phyloP scores from a whole-genome alignment of 1,139 yeast species.

The Fermentozyma sake region DNA sequence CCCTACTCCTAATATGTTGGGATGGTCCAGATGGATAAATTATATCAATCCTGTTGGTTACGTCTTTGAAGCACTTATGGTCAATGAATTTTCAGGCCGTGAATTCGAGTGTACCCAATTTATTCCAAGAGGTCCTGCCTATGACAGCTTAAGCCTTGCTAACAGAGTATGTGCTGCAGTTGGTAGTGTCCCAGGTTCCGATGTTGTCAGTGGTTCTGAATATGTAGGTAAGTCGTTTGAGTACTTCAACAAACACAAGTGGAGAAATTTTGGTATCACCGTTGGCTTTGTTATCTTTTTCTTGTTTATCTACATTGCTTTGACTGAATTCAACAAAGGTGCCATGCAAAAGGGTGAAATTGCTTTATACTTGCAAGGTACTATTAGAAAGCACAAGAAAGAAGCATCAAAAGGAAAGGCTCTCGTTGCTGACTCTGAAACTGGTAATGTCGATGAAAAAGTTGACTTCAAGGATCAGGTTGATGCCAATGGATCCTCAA shows the following conservation, averaged over 20 bases:
- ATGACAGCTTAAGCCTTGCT: slow-evolving; percentile 31
- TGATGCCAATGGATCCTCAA: slow-evolving; percentile 9
- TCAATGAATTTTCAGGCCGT: slow-evolving; percentile 49
- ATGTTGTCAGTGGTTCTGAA: slow-evolving; percentile 51
- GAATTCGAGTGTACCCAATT: slow-evolving; percentile 39
- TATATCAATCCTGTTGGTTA: slow-evolving; percentile 70
- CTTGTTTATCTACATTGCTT: slow-evolving; percentile 48
- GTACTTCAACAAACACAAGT: slow-evolving; percentile 57
- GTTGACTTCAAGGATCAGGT: slow-evolving; percentile 11
- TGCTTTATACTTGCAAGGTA: slow-evolving; percentile 51
- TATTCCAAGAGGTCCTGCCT: slow-evolving; percentile 51
- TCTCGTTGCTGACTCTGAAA: slow-evolving; percentile 10
- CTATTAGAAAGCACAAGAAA: slow-evolving; percentile 23
- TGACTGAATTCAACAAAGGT: slow-evolving; percentile 66
- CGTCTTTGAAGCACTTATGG: slow-evolving; percentile 64
- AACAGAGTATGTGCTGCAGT: slow-evolving; percentile 57
- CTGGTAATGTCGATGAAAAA: slow-evolving; percentile 12
- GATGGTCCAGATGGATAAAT: slow-evolving; percentile 80
- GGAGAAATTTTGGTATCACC: slow-evolving; percentile 82
- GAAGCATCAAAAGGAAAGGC: slow-evolving; percentile 21
- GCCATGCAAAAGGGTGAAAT: slow-evolving; percentile 83
- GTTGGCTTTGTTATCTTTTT: slow-evolving; percentile 54
- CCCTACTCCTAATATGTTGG: slow-evolving; percentile 63
- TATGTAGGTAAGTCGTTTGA: slow-evolving; percentile 45
- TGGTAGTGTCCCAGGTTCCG: slow-evolving; percentile 58